Percentiles rank a stretch among this genome's conserved stretches.
phyloP scores from a whole-genome alignment of 2,329 filamentous ascomycete genomes.

The Waltergamsia citrina region DNA sequence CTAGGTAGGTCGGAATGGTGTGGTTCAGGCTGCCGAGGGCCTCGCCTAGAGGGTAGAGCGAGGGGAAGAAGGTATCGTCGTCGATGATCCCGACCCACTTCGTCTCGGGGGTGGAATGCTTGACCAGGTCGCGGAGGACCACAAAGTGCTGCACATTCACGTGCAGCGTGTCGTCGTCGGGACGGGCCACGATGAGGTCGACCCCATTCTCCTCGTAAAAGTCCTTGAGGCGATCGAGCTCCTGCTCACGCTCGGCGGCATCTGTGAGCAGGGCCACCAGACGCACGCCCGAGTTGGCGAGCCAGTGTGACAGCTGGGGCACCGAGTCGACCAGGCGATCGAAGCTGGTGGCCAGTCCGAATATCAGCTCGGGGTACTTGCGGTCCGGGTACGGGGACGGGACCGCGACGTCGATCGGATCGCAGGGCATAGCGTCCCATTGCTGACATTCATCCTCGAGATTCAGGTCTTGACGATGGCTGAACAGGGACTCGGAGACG shows the following conservation, averaged over 20 bases:
- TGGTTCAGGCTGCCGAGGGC: slow-evolving; percentile 38
- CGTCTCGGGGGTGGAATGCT: slow-evolving; percentile 30
- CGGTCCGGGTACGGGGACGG: slow-evolving; percentile 29
- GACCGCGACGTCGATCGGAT: slow-evolving; percentile 36
- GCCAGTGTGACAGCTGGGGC: slow-evolving; percentile 45
- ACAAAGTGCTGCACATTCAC: slow-evolving; percentile 49
- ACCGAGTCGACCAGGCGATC: slow-evolving; percentile 40
- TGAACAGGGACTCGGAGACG: slow-evolving; percentile 23
- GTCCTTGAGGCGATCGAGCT: slow-evolving; percentile 17
- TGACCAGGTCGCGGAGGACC: slow-evolving; percentile 39
- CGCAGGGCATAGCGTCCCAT: slow-evolving; percentile 16
- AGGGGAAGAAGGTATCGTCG: slow-evolving; percentile 56
- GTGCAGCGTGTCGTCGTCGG: slow-evolving; percentile 20
- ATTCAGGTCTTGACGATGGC: slow-evolving; percentile 16
- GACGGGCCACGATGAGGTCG: slow-evolving; percentile 20
- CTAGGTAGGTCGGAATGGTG: slow-evolving; percentile 40
- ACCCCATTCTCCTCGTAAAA: slow-evolving; percentile 19
- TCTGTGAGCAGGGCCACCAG: slow-evolving; percentile 44
- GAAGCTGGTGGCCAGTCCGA: slow-evolving; percentile 46
- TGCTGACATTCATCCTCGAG: slow-evolving; percentile 15
- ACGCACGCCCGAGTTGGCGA: slow-evolving; percentile 36
- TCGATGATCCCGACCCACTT: slow-evolving; percentile 49
- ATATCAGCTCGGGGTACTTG: slow-evolving; percentile 41
- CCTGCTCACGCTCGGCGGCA: slow-evolving; percentile 8
- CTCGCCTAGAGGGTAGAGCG: slow-evolving; percentile 37